A percentile compares a stretch with the other conserved stretches of the same genome.
Conservation (phyloP, 441 rosid species). For the Corymbia calophylla region DNA sequence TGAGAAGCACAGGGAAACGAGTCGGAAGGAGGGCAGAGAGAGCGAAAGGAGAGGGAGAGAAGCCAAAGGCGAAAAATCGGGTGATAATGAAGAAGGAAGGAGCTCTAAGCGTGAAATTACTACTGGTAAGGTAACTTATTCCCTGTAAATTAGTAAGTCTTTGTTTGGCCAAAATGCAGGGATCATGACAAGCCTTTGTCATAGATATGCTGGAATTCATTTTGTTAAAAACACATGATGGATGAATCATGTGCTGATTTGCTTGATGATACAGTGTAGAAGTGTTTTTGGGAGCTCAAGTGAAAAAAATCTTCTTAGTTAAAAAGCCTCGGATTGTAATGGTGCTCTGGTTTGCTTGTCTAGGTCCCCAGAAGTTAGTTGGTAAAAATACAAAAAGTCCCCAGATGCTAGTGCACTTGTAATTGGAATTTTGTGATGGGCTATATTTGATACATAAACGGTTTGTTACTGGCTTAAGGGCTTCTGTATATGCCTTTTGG, state of each 20-base stretch:
- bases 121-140: constrained; percentile 25
- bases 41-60: constrained; percentile 45
- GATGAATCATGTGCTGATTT: background rate
- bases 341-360: background rate
- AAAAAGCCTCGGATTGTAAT: background rate
- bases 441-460: background rate
- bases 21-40: constrained; percentile 50
- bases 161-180: background rate
- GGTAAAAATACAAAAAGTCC: background rate
- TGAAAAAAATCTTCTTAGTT: background rate
- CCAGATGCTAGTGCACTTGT: background rate
- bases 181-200: background rate
- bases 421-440: background rate
- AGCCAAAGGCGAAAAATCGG: constrained; percentile 42
- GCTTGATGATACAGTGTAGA: background rate
- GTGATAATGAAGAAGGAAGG: constrained; percentile 29
- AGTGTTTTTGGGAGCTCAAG: background rate
- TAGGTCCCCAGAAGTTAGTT: background rate
- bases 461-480: background rate
- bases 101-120: constrained; percentile 8
- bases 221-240: background rate
- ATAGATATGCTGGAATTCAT: background rate
- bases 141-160: background rate
- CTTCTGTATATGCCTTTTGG: background rate
- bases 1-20: constrained; percentile 67